These are phyloP conservation scores for Linnemannia exigua DNA, from an alignment of 192 early-diverging fungal species.

Conservation along the genomic window DNA sequence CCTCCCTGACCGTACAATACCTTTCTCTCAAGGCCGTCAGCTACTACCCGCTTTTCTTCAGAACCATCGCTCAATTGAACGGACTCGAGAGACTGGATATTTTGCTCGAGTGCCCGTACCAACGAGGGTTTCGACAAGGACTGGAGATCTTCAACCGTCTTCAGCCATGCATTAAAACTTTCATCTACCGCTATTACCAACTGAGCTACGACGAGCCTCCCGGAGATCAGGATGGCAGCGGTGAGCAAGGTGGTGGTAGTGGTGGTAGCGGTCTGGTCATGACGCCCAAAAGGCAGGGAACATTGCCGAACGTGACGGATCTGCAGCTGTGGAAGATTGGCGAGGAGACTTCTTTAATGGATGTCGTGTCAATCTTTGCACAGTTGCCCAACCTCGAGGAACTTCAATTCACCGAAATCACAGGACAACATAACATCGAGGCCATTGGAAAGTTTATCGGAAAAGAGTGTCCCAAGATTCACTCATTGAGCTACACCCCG, in stretches of 20 bases:
- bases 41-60: not conserved
- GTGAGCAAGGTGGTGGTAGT: not conserved
- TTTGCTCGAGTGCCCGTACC: too few species aligned
- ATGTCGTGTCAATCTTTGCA: too few species aligned
- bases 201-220: too few species aligned
- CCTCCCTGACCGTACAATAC: not conserved
- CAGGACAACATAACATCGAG: not conserved
- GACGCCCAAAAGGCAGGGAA: not conserved
- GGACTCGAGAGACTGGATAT: too few species aligned
- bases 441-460: not conserved
- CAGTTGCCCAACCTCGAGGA: not conserved
- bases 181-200: too few species aligned
- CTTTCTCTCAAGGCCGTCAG: too few species aligned
- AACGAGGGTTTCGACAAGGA: too few species aligned
- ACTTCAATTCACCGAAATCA: not conserved
- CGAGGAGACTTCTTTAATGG: too few species aligned
- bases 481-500: not conserved
- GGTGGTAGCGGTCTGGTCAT: not conserved
- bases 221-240: too few species aligned
- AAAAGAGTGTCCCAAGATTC: not conserved
- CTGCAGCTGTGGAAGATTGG: not conserved
- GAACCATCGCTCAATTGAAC: too few species aligned
- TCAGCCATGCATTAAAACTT: too few species aligned
- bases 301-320: not conserved
- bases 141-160: too few species aligned